Evolutionary conservation across 805 yeast genomes (phyloP).

Genomic region (Sporopachydermia lactativora): DNA sequence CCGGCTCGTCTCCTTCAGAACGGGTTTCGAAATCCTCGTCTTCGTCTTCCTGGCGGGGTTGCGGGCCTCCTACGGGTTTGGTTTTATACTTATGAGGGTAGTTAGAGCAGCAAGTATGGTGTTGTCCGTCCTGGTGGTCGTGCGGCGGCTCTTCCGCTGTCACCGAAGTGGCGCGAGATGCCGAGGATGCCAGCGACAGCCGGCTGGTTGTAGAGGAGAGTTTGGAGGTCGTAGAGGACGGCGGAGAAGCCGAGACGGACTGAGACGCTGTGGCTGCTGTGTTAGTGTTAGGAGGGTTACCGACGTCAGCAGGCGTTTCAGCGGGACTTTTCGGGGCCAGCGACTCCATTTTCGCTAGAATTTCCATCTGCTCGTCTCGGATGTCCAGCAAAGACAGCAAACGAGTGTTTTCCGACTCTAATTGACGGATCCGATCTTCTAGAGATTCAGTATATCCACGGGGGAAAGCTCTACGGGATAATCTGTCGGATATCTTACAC

Average conservation of each 20-base stretch:
- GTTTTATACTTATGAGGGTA: constrained; percentile 1
- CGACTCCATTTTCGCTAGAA: constrained; percentile 12
- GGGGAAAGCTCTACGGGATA: constrained; percentile 67
- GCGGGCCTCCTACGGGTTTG: neutral
- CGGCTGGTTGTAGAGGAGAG: neutral
- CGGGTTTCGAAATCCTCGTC: constrained; percentile 2
- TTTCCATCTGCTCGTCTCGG: constrained; percentile 36
- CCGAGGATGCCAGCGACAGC: neutral
- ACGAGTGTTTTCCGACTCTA: constrained; percentile 60
- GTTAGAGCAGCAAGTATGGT: neutral
- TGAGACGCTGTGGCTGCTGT: neutral
- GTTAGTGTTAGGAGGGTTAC: neutral
- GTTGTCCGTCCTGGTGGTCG: neutral
- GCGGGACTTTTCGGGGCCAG: constrained; percentile 2
- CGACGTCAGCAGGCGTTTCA: too few species aligned
- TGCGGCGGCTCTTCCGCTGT: neutral
- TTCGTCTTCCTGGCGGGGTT: constrained; percentile 3
- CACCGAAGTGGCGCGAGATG: neutral
- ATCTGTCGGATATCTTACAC: constrained; percentile 59
- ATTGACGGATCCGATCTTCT: constrained; percentile 54
- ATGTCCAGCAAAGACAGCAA: constrained; percentile 40
- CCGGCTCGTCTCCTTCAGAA: neutral
- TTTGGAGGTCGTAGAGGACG: neutral
- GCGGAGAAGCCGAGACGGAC: neutral
- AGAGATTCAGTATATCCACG: constrained; percentile 69